These are phyloP conservation scores for Suhomyces panamericanus DNA, from an alignment of 1,139 yeast genomes.

Conservation along the genomic window DNA sequence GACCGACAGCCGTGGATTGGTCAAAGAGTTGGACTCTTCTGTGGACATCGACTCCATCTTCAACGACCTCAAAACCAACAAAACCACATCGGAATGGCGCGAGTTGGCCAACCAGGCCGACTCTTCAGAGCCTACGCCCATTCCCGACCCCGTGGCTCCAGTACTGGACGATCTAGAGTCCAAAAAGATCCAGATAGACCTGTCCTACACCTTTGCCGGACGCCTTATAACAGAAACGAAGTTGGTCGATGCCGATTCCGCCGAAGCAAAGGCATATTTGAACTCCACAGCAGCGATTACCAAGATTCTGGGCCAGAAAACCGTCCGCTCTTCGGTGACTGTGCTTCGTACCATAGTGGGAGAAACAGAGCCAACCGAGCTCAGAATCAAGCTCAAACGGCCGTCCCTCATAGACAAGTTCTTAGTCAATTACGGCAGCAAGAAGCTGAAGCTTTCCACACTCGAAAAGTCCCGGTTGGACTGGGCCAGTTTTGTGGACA, in stretches of 20 bases:
- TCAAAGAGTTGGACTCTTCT: constrained; percentile 23
- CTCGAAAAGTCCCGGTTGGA: constrained; percentile 89
- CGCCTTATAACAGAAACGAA: constrained; percentile 75
- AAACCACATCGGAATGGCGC: constrained; percentile 13
- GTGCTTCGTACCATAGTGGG: constrained; percentile 41
- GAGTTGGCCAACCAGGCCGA: constrained; percentile 15
- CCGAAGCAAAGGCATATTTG: constrained; percentile 82
- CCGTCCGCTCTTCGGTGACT: constrained; percentile 32
- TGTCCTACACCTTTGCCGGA: constrained; percentile 90
- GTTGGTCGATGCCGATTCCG: constrained; percentile 71
- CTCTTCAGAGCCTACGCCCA: constrained; percentile 36
- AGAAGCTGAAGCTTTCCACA: constrained; percentile 73
- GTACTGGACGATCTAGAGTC: constrained; percentile 22
- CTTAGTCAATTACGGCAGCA: constrained; percentile 32
- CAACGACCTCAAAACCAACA: constrained; percentile 25
- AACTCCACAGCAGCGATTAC: constrained; percentile 48
- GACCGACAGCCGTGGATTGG: constrained; percentile 29
- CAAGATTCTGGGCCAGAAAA: constrained; percentile 4
- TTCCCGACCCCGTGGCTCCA: constrained; percentile 28
- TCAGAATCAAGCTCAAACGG: constrained; percentile 55
- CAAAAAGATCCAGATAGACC: constrained; percentile 65
- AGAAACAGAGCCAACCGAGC: constrained; percentile 30
- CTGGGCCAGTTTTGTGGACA: constrained; percentile 94
- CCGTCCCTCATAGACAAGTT: constrained; percentile 73
- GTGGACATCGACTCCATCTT: constrained; percentile 42